Percentiles rank a stretch among this genome's conserved stretches.
These are phyloP conservation scores for Solanum raphanifolium DNA, from an alignment of 257 asterid species.

Conservation along the genomic window DNA sequence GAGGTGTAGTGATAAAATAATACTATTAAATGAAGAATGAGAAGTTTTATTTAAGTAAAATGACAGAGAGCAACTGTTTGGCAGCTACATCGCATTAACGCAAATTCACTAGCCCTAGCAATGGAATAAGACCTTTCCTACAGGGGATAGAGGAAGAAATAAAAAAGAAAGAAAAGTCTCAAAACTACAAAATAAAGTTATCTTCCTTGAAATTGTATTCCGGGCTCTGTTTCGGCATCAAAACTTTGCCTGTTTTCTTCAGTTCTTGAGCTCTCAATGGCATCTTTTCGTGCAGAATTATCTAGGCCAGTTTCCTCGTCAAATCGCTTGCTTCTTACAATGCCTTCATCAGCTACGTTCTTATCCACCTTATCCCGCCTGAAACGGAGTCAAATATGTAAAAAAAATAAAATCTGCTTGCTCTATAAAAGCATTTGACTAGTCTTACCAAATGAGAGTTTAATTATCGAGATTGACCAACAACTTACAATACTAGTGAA, in stretches of 20 bases:
- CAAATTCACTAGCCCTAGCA: background rate
- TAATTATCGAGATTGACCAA: background rate
- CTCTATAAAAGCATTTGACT: background rate
- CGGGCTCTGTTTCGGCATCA: background rate
- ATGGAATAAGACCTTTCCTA: background rate
- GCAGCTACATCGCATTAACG: background rate
- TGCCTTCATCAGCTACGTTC: conserved; percentile 29
- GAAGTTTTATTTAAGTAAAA: background rate
- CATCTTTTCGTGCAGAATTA: conserved; percentile 9
- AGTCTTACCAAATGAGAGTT: background rate
- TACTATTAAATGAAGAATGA: background rate
- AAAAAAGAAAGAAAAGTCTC: background rate
- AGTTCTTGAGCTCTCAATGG: conserved; percentile 9
- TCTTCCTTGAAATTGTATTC: background rate
- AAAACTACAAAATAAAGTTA: background rate
- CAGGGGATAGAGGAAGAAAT: background rate
- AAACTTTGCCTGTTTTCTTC: conserved; percentile 9
- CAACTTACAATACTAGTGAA: background rate
- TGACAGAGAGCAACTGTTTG: background rate
- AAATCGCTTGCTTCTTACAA: conserved; percentile 28
- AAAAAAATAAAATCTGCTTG: background rate
- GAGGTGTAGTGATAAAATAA: background rate
- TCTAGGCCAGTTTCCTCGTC: conserved; percentile 41
- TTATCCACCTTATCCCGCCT: conserved; percentile 44
- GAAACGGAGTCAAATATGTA: conserved; percentile 1